phyloP scores from a whole-genome alignment of 2,329 filamentous ascomycete genomes.

The Didymellaceae sp. region DNA sequence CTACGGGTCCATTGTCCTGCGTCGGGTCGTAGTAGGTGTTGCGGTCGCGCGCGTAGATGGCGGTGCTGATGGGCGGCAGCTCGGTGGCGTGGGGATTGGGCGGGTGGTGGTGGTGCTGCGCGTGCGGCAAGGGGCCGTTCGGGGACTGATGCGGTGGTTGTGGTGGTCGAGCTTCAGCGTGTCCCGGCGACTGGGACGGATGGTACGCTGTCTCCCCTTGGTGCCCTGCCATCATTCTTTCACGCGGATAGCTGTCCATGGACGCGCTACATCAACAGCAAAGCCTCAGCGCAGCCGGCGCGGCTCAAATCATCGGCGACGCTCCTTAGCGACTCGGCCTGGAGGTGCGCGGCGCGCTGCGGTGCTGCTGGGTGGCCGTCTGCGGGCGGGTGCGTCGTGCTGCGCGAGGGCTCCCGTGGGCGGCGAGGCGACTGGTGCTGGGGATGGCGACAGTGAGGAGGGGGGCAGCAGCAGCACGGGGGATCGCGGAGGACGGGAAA shows the following conservation, averaged over 20 bases:
- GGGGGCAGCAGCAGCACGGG: constrained; percentile 11
- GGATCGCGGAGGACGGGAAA: constrained; percentile 1
- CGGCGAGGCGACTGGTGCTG: constrained; percentile 17
- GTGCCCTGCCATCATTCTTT: constrained; percentile 45
- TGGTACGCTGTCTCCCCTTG: constrained; percentile 46
- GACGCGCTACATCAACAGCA: constrained; percentile 19
- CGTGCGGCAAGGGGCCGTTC: constrained; percentile 39
- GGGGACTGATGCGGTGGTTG: constrained; percentile 46
- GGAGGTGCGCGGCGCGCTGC: constrained; percentile 1
- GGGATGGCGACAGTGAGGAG: constrained; percentile 19
- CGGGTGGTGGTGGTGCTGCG: constrained; percentile 22
- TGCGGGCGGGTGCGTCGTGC: constrained; percentile 14
- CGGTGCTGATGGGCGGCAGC: constrained; percentile 50
- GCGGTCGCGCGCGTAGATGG: constrained; percentile 49
- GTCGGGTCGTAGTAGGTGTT: constrained; percentile 59
- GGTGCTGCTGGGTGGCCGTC: constrained; percentile 6
- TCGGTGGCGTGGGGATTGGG: constrained; percentile 48
- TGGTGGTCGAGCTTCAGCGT: constrained; percentile 38
- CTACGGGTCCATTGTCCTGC: constrained; percentile 51
- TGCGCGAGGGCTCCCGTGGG: constrained; percentile 19
- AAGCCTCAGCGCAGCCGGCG: constrained; percentile 4
- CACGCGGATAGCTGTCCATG: constrained; percentile 40
- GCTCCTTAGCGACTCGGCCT: constrained; percentile 9
- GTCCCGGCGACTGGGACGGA: constrained; percentile 42
- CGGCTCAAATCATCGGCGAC: constrained; percentile 19